Evolutionary conservation across 2,329 filamentous ascomycete genomes (phyloP).

Genomic region (Penicillium glabrum): DNA sequence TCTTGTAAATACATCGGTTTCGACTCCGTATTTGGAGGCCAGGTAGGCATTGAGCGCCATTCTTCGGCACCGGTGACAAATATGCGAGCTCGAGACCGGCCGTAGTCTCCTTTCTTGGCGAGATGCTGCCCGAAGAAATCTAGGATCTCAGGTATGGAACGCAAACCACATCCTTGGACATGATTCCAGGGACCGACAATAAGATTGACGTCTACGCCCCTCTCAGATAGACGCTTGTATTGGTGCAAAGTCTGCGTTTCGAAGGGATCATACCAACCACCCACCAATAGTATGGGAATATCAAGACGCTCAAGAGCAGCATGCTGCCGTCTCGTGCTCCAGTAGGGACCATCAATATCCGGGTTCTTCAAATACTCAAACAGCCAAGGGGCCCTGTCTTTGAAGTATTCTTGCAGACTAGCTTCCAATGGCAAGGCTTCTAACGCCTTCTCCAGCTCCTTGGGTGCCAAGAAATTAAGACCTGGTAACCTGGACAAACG

Average conservation of each 20-base stretch:
- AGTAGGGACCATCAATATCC: constrained; percentile 11
- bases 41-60: constrained; percentile 12
- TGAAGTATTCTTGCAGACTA: constrained; percentile 11
- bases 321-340: constrained; percentile 8
- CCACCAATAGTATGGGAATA: constrained; percentile 14
- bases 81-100: constrained; percentile 4
- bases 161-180: constrained; percentile 10
- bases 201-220: constrained; percentile 12
- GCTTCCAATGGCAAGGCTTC: constrained; percentile 9
- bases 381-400: constrained; percentile 13
- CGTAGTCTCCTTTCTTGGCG: constrained; percentile 13
- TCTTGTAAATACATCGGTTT: constrained; percentile 10
- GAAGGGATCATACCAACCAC: constrained; percentile 19
- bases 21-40: constrained; percentile 8
- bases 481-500: constrained; percentile 8
- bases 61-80: constrained; percentile 13
- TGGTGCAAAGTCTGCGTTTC: constrained; percentile 14
- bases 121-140: constrained; percentile 14
- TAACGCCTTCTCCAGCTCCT: constrained; percentile 7
- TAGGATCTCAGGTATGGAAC: constrained; percentile 14
- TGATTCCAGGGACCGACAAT: constrained; percentile 20
- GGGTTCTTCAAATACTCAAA: constrained; percentile 16
- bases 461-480: constrained; percentile 10
- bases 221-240: constrained; percentile 4
- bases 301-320: constrained; percentile 9